Conservation (phyloP, 2,329 filamentous ascomycete genomes). For the Trichoderma endophyticum region DNA sequence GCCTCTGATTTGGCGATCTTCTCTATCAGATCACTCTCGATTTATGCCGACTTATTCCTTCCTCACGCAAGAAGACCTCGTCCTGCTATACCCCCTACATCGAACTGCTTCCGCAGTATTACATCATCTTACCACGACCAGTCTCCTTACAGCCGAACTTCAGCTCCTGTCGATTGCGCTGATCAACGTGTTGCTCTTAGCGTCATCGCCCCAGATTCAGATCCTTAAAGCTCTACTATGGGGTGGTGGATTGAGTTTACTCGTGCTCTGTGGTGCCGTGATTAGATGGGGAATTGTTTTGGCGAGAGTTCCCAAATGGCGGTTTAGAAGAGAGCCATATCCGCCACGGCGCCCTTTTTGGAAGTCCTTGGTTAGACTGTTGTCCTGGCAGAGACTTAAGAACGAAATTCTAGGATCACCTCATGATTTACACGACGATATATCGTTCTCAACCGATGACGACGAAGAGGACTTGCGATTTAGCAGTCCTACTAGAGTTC, state of each 20-base stretch:
- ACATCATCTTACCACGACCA: conserved; percentile 81
- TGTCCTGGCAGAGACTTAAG: conserved; percentile 49
- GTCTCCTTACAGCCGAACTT: conserved; percentile 80
- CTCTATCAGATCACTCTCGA: conserved; percentile 31
- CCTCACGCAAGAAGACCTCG: conserved; percentile 55
- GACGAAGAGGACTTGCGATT: conserved; percentile 24
- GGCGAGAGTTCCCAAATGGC: conserved; percentile 87
- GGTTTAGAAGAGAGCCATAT: conserved; percentile 61
- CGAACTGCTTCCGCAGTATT: conserved; percentile 71
- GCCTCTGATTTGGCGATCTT: conserved; percentile 50
- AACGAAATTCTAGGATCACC: conserved; percentile 34
- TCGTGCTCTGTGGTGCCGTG: conserved; percentile 69
- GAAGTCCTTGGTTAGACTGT: conserved; percentile 39
- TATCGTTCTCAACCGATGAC: conserved; percentile 33
- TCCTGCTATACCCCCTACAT: conserved; percentile 78
- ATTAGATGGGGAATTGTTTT: conserved; percentile 81
- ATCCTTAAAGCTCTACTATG: conserved; percentile 84
- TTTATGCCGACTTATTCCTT: conserved; percentile 34
- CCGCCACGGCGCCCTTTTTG: conserved; percentile 35
- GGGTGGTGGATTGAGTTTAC: conserved; percentile 73
- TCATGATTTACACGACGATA: conserved; percentile 34
- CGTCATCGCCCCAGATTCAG: conserved; percentile 75
- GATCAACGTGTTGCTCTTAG: conserved; percentile 76
- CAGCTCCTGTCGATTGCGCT: conserved; percentile 81
- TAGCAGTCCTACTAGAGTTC: conserved; percentile 28